These are phyloP conservation scores for Penicillium glabrum DNA, from an alignment of 2,329 filamentous ascomycete species.

Conservation along the genomic window DNA sequence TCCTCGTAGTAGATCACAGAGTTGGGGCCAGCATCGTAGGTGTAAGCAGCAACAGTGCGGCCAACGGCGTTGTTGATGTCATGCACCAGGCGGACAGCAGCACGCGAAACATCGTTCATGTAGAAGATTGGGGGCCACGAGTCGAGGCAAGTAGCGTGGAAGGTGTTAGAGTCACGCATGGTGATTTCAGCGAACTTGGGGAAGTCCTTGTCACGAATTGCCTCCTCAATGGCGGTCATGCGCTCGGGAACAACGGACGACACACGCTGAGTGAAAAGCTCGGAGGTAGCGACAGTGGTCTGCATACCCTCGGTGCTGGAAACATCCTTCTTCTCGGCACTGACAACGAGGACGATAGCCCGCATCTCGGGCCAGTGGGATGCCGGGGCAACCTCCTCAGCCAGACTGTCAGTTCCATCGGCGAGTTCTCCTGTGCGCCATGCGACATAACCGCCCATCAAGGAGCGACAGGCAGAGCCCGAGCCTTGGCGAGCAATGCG, in stretches of 20 bases:
- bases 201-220: conserved; percentile 78
- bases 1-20: conserved; percentile 94
- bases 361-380: conserved; percentile 95
- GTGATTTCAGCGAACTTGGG: conserved; percentile 82
- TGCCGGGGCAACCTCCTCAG: conserved; percentile 83
- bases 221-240: conserved; percentile 83
- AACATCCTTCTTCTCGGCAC: conserved; percentile 93
- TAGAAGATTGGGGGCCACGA: conserved; percentile 98
- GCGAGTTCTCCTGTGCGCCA: conserved; percentile 77
- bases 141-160: conserved; percentile 93
- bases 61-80: conserved; percentile 79
- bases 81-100: conserved; percentile 86
- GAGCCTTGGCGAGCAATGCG: conserved; percentile 90
- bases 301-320: conserved; percentile 95
- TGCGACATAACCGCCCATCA: conserved; percentile 94
- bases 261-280: conserved; percentile 78
- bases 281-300: conserved; percentile 86
- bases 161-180: conserved; percentile 95
- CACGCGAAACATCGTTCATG: conserved; percentile 88
- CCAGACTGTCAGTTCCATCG: conserved; percentile 84
- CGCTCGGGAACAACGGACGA: conserved; percentile 74
- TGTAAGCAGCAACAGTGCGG: conserved; percentile 84
- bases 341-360: conserved; percentile 86
- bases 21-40: conserved; percentile 96
- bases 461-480: conserved; percentile 86